Percentiles rank a stretch among this genome's conserved stretches.
These are phyloP conservation scores for Phytophthora europaea DNA, from an alignment of 352 stramenopile species.

Conservation along the genomic window DNA sequence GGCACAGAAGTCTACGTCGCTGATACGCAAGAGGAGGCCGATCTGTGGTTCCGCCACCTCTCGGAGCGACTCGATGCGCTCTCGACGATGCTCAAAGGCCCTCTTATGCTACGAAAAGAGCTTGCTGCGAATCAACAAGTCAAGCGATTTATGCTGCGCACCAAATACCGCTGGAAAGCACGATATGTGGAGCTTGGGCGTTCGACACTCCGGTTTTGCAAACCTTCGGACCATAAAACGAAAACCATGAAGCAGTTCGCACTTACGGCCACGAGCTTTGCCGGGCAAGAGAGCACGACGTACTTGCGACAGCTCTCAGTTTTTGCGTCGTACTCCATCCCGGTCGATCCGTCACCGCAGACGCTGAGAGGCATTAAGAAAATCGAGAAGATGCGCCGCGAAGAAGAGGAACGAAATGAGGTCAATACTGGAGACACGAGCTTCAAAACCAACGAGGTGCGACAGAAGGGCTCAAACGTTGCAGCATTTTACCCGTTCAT, in stretches of 20 bases:
- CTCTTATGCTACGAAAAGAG: constrained; percentile 67
- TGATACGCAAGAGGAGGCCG: constrained; percentile 54
- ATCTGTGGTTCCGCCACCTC: constrained; percentile 60
- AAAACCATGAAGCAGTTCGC: constrained; percentile 79
- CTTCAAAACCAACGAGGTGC: constrained; percentile 18
- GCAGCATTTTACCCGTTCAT: constrained; percentile 63
- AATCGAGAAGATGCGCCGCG: constrained; percentile 44
- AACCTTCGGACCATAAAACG: constrained; percentile 47
- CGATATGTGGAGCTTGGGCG: constrained; percentile 68
- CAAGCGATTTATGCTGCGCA: constrained; percentile 60
- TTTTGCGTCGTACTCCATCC: constrained; percentile 53
- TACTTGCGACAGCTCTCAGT: constrained; percentile 52
- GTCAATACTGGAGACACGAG: constrained; percentile 6
- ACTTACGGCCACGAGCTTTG: constrained; percentile 63
- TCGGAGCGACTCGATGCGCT: constrained; percentile 62
- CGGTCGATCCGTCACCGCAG: constrained; percentile 45
- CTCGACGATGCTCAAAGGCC: constrained; percentile 57
- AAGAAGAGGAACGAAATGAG: constrained; percentile 35
- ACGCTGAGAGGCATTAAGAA: constrained; percentile 38
- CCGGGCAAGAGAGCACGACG: constrained; percentile 67
- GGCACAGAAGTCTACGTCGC: constrained; percentile 69
- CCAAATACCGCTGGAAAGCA: constrained; percentile 77
- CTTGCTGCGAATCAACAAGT: constrained; percentile 55
- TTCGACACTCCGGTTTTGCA: constrained; percentile 65
- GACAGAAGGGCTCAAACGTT: constrained; percentile 25